Conservation (phyloP, 345 rosid genomes). For the Abelmoschus esculentus region DNA sequence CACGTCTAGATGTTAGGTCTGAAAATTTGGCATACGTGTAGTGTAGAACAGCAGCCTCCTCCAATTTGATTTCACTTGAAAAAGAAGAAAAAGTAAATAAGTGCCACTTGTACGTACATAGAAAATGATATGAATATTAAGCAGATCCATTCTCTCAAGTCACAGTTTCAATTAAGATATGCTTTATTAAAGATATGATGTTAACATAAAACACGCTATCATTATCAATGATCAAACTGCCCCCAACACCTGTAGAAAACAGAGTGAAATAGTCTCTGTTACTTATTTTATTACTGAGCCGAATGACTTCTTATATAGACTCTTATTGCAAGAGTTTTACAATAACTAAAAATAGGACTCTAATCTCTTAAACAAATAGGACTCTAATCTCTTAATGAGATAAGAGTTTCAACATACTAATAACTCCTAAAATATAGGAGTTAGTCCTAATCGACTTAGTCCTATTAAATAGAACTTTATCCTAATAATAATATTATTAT, state of each 20-base stretch:
- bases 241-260: background rate
- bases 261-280: too few species aligned
- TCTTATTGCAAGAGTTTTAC: too few species aligned
- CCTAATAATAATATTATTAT: too few species aligned
- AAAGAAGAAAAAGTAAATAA: background rate
- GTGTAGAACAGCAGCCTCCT: slow-evolving; percentile 93
- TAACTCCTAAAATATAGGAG: too few species aligned
- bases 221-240: background rate
- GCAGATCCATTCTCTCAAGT: background rate
- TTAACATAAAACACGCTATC: slow-evolving; percentile 4
- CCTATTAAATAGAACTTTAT: too few species aligned
- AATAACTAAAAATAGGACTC: too few species aligned
- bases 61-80: slow-evolving; percentile 73
- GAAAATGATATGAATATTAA: background rate
- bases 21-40: slow-evolving; percentile 90
- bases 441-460: too few species aligned
- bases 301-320: too few species aligned
- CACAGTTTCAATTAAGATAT: background rate
- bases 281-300: too few species aligned
- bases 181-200: slow-evolving; percentile 1
- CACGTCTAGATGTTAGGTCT: slow-evolving; percentile 89
- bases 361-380: too few species aligned
- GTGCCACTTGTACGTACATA: background rate
- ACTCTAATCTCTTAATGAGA: too few species aligned
- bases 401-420: too few species aligned